These are phyloP conservation scores for Boletus rufocinnamomeus DNA, from an alignment of 768 basidiomycete genomes.

Conservation along the genomic window DNA sequence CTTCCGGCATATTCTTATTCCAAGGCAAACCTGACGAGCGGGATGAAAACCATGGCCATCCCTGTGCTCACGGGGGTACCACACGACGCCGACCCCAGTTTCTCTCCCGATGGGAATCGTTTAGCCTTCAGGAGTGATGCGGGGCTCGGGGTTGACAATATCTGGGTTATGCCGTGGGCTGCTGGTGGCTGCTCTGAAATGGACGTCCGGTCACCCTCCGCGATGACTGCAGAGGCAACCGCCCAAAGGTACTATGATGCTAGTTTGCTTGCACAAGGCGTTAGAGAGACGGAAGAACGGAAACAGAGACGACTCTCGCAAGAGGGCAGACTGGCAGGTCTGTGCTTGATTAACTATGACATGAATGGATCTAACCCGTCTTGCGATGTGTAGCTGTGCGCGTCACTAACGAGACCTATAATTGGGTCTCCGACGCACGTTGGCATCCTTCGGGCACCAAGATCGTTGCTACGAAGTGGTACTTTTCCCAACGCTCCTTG, in stretches of 20 bases:
- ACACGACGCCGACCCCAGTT: constrained; percentile 70
- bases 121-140: constrained; percentile 76
- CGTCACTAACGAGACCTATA: constrained; percentile 74
- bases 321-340: constrained; percentile 58
- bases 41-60: constrained; percentile 44
- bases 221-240: constrained; percentile 40
- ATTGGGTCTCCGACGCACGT: constrained; percentile 68
- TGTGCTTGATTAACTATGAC: not conserved
- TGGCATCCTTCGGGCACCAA: constrained; percentile 67
- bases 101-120: constrained; percentile 64
- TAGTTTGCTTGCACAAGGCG: constrained; percentile 46
- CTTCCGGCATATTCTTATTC: constrained; percentile 49
- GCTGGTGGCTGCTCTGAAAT: constrained; percentile 56
- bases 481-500: constrained; percentile 61
- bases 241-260: constrained; percentile 45
- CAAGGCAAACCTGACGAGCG: constrained; percentile 27
- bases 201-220: constrained; percentile 46
- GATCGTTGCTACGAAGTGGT: constrained; percentile 79
- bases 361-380: constrained; percentile 5
- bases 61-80: constrained; percentile 67
- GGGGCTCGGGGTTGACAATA: constrained; percentile 70
- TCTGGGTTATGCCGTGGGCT: constrained; percentile 68
- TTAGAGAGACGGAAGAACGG: constrained; percentile 51
- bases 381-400: constrained; percentile 36
- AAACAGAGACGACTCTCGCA: constrained; percentile 50